Conservation (phyloP, 2,329 filamentous ascomycete genomes). For the Rhynchosporium secalis region DNA sequence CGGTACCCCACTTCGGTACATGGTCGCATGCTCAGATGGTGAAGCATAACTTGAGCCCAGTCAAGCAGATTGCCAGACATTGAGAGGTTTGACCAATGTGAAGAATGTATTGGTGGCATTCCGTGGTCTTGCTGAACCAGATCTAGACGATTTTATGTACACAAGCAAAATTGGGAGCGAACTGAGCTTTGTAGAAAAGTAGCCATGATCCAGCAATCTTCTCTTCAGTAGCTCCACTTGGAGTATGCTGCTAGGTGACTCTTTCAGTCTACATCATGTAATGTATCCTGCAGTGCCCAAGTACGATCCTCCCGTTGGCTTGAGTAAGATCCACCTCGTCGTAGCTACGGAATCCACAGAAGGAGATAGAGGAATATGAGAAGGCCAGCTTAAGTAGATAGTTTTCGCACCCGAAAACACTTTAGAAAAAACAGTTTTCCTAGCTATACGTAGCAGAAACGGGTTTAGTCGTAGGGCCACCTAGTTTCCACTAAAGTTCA, state of each 20-base stretch:
- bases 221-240: neutral
- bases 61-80: neutral
- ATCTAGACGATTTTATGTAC: too few species aligned
- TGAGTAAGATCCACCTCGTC: slow-evolving; percentile 1
- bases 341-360: slow-evolving; percentile 6
- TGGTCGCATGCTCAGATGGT: neutral
- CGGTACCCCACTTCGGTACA: slow-evolving; percentile 12
- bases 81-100: too few species aligned
- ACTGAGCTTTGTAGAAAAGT: too few species aligned
- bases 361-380: slow-evolving; percentile 2
- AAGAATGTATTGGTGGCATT: neutral
- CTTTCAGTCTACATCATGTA: slow-evolving; percentile 9
- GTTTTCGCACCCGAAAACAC: too few species aligned
- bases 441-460: too few species aligned
- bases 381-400: neutral
- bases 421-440: too few species aligned
- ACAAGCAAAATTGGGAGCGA: too few species aligned
- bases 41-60: neutral
- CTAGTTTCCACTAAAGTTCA: too few species aligned
- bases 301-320: slow-evolving; percentile 2
- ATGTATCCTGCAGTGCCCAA: slow-evolving; percentile 11
- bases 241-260: slow-evolving; percentile 2
- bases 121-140: neutral
- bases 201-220: neutral
- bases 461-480: too few species aligned